Conservation (phyloP, 148 eudicot species). For the Cornus kousa region DNA sequence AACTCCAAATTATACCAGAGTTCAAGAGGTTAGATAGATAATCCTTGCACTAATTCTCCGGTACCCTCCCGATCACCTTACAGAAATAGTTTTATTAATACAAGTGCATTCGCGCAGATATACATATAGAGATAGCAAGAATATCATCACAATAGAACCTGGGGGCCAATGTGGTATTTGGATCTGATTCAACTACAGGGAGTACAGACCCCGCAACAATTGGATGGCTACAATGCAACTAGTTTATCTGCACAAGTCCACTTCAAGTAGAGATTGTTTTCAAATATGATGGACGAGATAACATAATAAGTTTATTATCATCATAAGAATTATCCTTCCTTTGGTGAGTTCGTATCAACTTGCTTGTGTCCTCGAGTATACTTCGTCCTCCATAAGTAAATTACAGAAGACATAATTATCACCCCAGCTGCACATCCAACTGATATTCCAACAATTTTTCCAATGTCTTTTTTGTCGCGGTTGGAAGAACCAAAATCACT, state of each 20-base stretch:
- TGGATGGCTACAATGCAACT: not conserved
- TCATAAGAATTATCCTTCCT: constrained; percentile 5
- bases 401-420: constrained; percentile 11
- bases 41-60: too few species aligned
- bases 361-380: constrained; percentile 14
- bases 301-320: not conserved
- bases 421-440: constrained; percentile 30
- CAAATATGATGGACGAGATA: not conserved
- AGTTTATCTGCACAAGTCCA: not conserved
- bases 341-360: constrained; percentile 25
- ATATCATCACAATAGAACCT: too few species aligned
- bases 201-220: not conserved
- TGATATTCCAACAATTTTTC: constrained; percentile 25
- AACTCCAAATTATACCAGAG: too few species aligned
- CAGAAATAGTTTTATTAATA: too few species aligned
- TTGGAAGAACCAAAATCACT: constrained; percentile 7
- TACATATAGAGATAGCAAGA: too few species aligned
- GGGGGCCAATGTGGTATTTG: too few species aligned
- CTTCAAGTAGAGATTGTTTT: not conserved
- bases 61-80: too few species aligned
- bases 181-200: too few species aligned
- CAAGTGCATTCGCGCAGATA: too few species aligned
- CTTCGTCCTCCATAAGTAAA: constrained; percentile 33
- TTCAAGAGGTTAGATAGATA: too few species aligned
- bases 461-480: constrained; percentile 20